Evolutionary conservation across 2,329 filamentous ascomycete genomes (phyloP), one percentile per base, ranked within the genome.

Genomic region (Stenocarpella maydis): DNA sequence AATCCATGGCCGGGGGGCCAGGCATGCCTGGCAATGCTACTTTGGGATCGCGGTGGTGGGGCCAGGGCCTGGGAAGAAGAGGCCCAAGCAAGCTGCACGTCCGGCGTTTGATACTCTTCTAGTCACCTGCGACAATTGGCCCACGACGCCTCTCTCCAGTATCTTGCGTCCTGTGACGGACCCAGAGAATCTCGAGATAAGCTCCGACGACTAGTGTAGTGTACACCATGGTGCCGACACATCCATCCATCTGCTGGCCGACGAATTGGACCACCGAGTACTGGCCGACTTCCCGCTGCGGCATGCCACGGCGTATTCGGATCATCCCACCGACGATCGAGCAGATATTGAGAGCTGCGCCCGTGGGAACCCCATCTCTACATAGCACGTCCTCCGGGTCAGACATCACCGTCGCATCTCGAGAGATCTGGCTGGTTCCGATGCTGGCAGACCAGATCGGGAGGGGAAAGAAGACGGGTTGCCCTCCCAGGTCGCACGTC

Each of bases 31-130:
- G n/a, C n/a, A n/a, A n/a, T n/a, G 52, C 41, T 67, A 28, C 54
- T 47, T 55, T 67, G 52, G 65, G 64, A 45, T 66, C 64, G 39
- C n/a, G 39, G 64, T 66, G 37, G 67, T 69, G 67, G 67, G 66
- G 60, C 65, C 58, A 52, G 52, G 65, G 65, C 52, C 31, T 58
- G 50, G 15, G 65, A 67, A 41, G 58, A 34, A 55, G 65, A 67
- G 65, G 65, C 65, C 65, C 65, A 67, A 55, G 52, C 65, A 47
- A n/a, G 50, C 50, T 66, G 63, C 63, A 66, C 41, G 52, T 58
- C 64, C 64, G 64, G 64, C 39, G 64, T 67, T 58, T 58, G 64
- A 67, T 58, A 66, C 50, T 55, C 10, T 45, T 66, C 64, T 66
- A 52, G 41, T 47, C 64, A 66, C 53, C 64, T 45, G 37, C 64